Evolutionary conservation across 495 filamentous ascomycete species (phyloP).

Genomic region (Chaetomium fimeti): DNA sequence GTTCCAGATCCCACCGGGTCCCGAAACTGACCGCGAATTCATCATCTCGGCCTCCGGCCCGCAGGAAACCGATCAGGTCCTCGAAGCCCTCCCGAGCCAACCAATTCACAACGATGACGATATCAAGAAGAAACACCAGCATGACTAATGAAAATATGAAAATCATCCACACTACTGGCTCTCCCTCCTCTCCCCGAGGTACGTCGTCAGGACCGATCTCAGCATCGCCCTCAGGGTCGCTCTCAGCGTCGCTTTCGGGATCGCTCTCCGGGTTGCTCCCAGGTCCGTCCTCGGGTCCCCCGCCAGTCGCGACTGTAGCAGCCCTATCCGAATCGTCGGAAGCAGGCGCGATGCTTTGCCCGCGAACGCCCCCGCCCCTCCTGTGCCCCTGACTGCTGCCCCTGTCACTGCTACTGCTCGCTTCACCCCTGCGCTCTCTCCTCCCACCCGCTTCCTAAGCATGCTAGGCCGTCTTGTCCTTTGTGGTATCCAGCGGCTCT

Average conservation of each 20-base stretch:
- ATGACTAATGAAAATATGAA: too few species aligned
- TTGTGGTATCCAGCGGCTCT: slow-evolving; percentile 60
- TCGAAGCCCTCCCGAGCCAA: too few species aligned
- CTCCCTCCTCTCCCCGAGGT: too few species aligned
- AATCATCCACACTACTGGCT: too few species aligned
- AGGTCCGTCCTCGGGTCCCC: neutral
- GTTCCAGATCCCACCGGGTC: neutral
- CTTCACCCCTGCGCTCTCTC: too few species aligned
- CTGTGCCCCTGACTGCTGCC: neutral
- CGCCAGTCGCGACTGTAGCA: neutral
- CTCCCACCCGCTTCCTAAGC: neutral
- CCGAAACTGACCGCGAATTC: neutral
- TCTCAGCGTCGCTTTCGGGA: too few species aligned
- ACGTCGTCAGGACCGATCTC: neutral
- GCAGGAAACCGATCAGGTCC: too few species aligned
- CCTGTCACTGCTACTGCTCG: neutral
- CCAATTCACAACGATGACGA: too few species aligned
- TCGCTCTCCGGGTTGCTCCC: too few species aligned
- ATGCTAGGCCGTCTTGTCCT: neutral
- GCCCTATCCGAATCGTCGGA: neutral
- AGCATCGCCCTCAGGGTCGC: neutral
- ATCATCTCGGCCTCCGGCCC: neutral
- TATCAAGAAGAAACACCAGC: too few species aligned
- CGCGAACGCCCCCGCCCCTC: neutral
- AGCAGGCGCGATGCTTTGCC: too few species aligned